phyloP scores from a whole-genome alignment of 228 moss, liverwort and hornwort genomes.

The Sphagnum magellanicum region DNA sequence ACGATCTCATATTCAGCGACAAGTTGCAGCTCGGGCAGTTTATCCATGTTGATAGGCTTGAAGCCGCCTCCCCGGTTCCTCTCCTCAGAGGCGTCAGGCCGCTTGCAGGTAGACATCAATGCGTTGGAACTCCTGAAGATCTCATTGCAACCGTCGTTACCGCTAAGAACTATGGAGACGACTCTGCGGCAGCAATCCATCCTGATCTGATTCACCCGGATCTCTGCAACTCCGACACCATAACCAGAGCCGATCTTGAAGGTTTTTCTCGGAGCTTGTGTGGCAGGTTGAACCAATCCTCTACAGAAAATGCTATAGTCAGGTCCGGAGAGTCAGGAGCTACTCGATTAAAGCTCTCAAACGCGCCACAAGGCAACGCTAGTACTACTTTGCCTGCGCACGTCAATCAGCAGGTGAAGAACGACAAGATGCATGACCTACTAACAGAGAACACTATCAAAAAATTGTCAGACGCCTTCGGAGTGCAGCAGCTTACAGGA shows the following conservation, averaged over 20 bases:
- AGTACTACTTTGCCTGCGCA: too few relatives aligned
- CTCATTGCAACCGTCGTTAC: slow-evolving; percentile 77
- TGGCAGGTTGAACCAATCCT: slow-evolving; percentile 65
- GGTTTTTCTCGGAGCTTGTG: slow-evolving; percentile 50
- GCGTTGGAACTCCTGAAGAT: slow-evolving; percentile 88
- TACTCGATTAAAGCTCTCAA: too few relatives aligned
- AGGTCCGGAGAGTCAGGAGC: slow-evolving; percentile 47
- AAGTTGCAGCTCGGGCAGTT: slow-evolving; percentile 95
- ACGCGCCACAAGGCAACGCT: too few relatives aligned
- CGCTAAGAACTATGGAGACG: neutral
- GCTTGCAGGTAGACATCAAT: slow-evolving; percentile 88
- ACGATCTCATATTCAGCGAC: slow-evolving; percentile 95
- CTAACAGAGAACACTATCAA: too few relatives aligned
- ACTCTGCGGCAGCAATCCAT: slow-evolving; percentile 15
- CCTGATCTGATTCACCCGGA: slow-evolving; percentile 25
- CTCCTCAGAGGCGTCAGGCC: slow-evolving; percentile 78
- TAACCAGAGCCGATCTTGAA: neutral
- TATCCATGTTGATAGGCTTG: slow-evolving; percentile 87
- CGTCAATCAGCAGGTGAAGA: too few relatives aligned
- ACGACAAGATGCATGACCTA: too few relatives aligned
- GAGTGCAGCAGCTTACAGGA: slow-evolving; percentile 51
- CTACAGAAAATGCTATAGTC: slow-evolving; percentile 70
- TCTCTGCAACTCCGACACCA: too few relatives aligned
- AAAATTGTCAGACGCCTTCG: too few relatives aligned
- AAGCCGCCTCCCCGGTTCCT: slow-evolving; percentile 85